A percentile compares a stretch with the other conserved stretches of the same genome.
Evolutionary conservation across 176 grass and related monocot species (phyloP).

Genomic region (Aegilops longissima): DNA sequence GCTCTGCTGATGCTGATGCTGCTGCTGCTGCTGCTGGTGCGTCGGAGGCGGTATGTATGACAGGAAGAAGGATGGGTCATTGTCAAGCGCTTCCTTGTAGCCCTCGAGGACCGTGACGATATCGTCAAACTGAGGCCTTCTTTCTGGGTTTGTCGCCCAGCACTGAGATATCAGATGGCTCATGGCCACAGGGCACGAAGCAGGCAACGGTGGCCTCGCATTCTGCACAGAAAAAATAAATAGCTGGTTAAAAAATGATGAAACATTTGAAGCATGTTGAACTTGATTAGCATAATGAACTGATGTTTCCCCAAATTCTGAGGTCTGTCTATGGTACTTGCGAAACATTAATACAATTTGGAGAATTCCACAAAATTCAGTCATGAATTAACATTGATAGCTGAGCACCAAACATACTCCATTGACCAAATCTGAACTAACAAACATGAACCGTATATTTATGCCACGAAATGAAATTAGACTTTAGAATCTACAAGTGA

Average conservation of each 20-base stretch:
- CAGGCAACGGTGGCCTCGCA: constrained; percentile 75
- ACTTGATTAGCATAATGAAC: not conserved
- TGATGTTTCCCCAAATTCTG: too few species aligned
- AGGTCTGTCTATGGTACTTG: not conserved
- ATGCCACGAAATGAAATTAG: not conserved
- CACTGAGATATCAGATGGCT: constrained; percentile 90
- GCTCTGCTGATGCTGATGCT: constrained; percentile 45
- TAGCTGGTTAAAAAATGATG: not conserved
- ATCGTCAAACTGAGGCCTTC: constrained; percentile 79
- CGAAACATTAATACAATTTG: not conserved
- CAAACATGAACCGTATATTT: not conserved
- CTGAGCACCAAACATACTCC: not conserved
- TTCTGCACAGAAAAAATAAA: constrained; percentile 49
- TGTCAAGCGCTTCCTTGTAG: constrained; percentile 67
- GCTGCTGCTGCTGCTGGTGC: constrained; percentile 33
- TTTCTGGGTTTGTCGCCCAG: constrained; percentile 78
- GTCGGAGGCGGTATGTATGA: constrained; percentile 60
- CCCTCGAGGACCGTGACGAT: constrained; percentile 68
- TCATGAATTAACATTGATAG: not conserved
- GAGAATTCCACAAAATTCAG: not conserved
- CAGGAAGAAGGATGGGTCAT: constrained; percentile 67
- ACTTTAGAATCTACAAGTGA: not conserved
- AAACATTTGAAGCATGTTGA: not conserved
- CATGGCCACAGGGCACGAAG: constrained; percentile 84
- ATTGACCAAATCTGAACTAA: not conserved